Conservation (phyloP, 306 rosid species). For the Cicer yamashitae region DNA sequence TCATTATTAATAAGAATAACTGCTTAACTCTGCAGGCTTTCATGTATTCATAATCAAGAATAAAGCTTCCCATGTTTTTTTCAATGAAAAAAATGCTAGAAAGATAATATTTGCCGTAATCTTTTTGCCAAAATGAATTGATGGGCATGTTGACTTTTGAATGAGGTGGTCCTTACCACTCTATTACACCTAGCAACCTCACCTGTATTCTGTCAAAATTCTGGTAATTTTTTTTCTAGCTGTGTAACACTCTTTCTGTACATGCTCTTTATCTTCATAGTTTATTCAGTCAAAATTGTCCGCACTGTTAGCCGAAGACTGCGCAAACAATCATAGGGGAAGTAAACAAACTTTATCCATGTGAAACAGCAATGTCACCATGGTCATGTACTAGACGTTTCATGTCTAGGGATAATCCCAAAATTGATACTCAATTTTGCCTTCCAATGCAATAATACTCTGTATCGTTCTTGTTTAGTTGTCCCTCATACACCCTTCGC, state of each 20-base stretch:
- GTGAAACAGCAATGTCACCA: constrained; percentile 1
- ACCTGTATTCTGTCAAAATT: not conserved
- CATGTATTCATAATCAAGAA: not conserved
- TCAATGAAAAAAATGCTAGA: not conserved
- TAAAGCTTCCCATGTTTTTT: not conserved
- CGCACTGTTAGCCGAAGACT: not conserved
- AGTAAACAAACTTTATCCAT: constrained; percentile 3
- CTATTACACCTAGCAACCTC: not conserved
- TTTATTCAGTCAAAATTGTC: not conserved
- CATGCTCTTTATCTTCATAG: constrained; percentile 9
- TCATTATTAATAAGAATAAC: not conserved
- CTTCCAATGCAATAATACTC: constrained; percentile 20
- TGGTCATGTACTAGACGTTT: constrained; percentile 12
- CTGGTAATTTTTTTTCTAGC: not conserved
- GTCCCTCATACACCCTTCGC: constrained; percentile 4
- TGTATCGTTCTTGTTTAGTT: not conserved
- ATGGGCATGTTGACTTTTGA: not conserved
- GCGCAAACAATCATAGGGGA: not conserved
- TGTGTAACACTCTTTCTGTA: not conserved
- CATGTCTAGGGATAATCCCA: constrained; percentile 1
- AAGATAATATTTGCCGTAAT: not conserved
- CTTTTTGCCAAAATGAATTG: not conserved
- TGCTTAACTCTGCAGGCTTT: not conserved
- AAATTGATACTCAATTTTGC: constrained; percentile 11
- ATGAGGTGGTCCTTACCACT: constrained; percentile 18